phyloP scores from a whole-genome alignment of 2,329 filamentous ascomycete genomes.

The Penicillium fuscoglaucum region DNA sequence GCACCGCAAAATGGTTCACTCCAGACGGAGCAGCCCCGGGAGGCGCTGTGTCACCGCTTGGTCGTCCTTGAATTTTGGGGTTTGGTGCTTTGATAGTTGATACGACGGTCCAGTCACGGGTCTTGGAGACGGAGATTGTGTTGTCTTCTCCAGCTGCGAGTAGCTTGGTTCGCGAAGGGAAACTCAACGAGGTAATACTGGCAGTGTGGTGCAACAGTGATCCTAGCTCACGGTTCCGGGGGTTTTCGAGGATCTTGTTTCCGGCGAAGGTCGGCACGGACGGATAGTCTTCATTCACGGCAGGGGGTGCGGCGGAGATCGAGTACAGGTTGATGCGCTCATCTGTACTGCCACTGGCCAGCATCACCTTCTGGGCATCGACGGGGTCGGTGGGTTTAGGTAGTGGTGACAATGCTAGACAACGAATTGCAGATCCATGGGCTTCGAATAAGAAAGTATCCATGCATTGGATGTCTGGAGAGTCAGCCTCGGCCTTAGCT shows the following conservation, averaged over 20 bases:
- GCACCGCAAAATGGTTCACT: conserved; percentile 91
- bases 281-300: conserved; percentile 55
- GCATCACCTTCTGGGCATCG: conserved; percentile 75
- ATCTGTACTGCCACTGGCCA: conserved; percentile 90
- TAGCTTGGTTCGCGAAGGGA: conserved; percentile 83
- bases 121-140: conserved; percentile 81
- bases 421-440: conserved; percentile 85
- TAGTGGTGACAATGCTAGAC: conserved; percentile 78
- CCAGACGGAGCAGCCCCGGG: conserved; percentile 79
- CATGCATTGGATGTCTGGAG: conserved; percentile 64
- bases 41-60: conserved; percentile 85
- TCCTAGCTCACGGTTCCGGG: conserved; percentile 83
- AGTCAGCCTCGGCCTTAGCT: conserved; percentile 27
- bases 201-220: conserved; percentile 83
- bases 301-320: conserved; percentile 69
- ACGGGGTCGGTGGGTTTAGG: conserved; percentile 54
- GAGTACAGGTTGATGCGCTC: conserved; percentile 95
- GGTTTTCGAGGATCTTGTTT: conserved; percentile 77
- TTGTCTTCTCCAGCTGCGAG: conserved; percentile 88
- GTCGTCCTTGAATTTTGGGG: conserved; percentile 74
- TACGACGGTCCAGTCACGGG: conserved; percentile 84
- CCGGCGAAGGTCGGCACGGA: conserved; percentile 67
- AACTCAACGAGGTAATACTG: conserved; percentile 74
- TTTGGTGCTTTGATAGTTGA: conserved; percentile 86
- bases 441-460: conserved; percentile 97